Conservation (phyloP, 139 green algal genomes). For the Dunaliella primolecta region DNA sequence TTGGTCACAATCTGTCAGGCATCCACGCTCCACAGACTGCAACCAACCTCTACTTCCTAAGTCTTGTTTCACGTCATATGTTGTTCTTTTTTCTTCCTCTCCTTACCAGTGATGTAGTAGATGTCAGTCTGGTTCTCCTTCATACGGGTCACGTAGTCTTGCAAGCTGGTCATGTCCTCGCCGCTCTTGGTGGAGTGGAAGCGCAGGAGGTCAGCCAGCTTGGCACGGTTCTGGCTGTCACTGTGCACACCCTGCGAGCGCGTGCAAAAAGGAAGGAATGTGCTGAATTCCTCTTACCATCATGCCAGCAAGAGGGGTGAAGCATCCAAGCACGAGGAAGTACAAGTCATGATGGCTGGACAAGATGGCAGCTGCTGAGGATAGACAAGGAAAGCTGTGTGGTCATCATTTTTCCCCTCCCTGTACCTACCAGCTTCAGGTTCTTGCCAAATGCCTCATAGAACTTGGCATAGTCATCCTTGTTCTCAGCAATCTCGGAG, state of each 20-base stretch:
- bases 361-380: no score
- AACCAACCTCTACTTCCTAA: no score
- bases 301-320: no score
- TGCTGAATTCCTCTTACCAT: no score
- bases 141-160: conserved; percentile 99
- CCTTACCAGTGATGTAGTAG: conserved; percentile 99
- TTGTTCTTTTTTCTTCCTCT: no score
- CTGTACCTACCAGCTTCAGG: conserved; percentile 92
- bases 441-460: conserved; percentile 99
- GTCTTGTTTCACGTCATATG: no score
- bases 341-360: no score
- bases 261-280: conserved; percentile 35
- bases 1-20: no score
- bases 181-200: conserved; percentile 96
- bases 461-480: conserved; percentile 99
- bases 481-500: conserved; percentile 98
- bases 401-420: no score
- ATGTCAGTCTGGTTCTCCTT: conserved; percentile 97
- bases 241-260: conserved; percentile 81
- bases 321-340: no score
- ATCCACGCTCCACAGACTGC: no score
- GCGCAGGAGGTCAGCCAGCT: conserved; percentile 95
- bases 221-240: conserved; percentile 93
- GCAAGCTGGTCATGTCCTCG: conserved; percentile 95
- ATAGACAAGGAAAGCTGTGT: no score